Evolutionary conservation across 306 rosid species (phyloP).

Genomic region (Citrullus mucosospermus): DNA sequence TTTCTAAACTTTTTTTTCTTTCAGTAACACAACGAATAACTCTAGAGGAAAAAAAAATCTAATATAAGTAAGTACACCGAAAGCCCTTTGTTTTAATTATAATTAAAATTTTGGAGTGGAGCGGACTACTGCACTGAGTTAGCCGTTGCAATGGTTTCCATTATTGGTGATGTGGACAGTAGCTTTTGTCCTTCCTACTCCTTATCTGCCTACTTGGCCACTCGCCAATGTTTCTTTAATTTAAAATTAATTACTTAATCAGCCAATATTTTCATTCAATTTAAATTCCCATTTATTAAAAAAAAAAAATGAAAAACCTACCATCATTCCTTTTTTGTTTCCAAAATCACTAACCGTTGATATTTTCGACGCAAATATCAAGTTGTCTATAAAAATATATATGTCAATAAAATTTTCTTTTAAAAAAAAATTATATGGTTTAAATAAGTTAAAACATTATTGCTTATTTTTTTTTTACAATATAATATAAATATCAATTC

Average conservation of each 20-base stretch:
- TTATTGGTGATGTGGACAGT: not conserved
- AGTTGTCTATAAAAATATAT: too few species aligned
- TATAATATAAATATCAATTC: too few species aligned
- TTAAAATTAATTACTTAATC: not conserved
- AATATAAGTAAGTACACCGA: not conserved
- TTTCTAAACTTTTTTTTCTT: too few species aligned
- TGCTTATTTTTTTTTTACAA: too few species aligned
- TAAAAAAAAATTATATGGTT: too few species aligned
- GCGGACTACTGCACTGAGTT: not conserved
- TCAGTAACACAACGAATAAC: too few species aligned
- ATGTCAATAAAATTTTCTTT: too few species aligned
- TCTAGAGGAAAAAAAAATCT: too few species aligned
- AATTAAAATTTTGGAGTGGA: not conserved
- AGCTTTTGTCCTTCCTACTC: not conserved
- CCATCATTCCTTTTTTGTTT: too few species aligned
- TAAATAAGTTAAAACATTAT: too few species aligned
- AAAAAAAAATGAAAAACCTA: not conserved
- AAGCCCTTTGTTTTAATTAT: not conserved
- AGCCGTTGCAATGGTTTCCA: slow-evolving; percentile 4
- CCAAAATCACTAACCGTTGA: too few species aligned
- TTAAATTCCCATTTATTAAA: not conserved
- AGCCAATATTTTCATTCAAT: not conserved
- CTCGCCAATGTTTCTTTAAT: not conserved
- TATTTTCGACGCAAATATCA: too few species aligned
- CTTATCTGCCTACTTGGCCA: not conserved